phyloP scores from a whole-genome alignment of 345 rosid species.

The Zanthoxylum bungeanum region DNA sequence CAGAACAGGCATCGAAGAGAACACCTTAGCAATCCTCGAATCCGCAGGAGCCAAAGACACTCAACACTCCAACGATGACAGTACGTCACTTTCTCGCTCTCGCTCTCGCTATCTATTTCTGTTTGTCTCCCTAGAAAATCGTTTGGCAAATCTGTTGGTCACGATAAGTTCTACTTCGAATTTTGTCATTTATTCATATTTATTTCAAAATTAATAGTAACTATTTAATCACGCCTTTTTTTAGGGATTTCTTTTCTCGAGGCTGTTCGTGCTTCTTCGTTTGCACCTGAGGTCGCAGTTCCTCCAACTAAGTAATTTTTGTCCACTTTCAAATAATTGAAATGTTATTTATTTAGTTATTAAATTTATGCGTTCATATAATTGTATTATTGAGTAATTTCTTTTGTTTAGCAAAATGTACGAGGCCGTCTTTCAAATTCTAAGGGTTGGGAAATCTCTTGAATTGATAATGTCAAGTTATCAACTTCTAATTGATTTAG shows the following conservation, averaged over 20 bases:
- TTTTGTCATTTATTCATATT: background rate
- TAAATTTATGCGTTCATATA: background rate
- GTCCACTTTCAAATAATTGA: background rate
- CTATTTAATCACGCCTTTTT: background rate
- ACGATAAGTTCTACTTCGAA: no score
- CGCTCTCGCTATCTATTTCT: background rate
- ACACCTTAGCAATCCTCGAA: slow-evolving; percentile 72
- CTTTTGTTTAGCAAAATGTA: slow-evolving; percentile 56
- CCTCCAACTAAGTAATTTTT: slow-evolving; percentile 58
- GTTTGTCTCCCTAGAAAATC: slow-evolving; percentile 6
- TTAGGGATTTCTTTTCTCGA: slow-evolving; percentile 70
- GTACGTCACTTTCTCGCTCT: slow-evolving; percentile 26
- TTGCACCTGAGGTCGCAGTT: slow-evolving; percentile 41
- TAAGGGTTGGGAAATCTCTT: slow-evolving; percentile 57
- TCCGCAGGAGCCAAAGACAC: slow-evolving; percentile 41
- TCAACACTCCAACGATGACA: slow-evolving; percentile 61
- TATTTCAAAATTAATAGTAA: background rate
- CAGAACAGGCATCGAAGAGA: slow-evolving; percentile 56
- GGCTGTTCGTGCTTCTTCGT: slow-evolving; percentile 65
- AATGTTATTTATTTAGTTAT: background rate
- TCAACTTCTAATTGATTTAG: slow-evolving; percentile 64
- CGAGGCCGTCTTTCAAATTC: slow-evolving; percentile 60
- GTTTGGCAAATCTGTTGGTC: no score
- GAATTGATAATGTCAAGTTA: slow-evolving; percentile 69
- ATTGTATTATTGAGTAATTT: background rate